Conservation (phyloP, 2,329 filamentous ascomycete genomes). For the Dryadomyces quercus-mongolicae region DNA sequence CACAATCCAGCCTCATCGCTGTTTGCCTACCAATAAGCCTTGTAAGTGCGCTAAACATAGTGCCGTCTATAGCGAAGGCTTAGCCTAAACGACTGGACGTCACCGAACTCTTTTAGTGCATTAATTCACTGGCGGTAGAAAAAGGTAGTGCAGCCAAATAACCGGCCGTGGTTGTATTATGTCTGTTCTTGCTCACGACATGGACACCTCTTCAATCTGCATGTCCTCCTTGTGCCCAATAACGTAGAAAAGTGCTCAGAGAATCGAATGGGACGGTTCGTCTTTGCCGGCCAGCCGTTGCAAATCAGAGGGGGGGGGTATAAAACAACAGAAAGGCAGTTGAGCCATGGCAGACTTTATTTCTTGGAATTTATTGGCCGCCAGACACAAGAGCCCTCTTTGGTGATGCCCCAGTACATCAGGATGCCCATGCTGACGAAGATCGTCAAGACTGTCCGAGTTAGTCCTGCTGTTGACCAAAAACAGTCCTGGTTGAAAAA, state of each 20-base stretch:
- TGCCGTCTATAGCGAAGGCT: no score
- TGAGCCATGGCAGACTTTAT: not conserved
- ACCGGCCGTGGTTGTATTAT: no score
- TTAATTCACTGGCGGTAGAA: no score
- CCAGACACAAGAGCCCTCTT: conserved; percentile 1
- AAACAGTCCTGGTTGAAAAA: not conserved
- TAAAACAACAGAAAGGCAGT: not conserved
- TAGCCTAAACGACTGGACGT: no score
- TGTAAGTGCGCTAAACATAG: no score
- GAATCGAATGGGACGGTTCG: not conserved
- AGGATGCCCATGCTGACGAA: conserved; percentile 5
- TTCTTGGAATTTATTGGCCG: not conserved
- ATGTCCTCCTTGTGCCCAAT: not conserved
- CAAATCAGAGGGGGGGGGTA: conserved; percentile 1
- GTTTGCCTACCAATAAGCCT: no score
- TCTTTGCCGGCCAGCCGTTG: not conserved
- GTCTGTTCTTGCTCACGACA: no score
- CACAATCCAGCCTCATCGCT: no score
- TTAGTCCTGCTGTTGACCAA: not conserved
- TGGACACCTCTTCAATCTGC: no score
- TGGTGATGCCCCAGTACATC: conserved; percentile 5
- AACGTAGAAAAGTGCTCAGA: not conserved
- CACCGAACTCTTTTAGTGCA: no score
- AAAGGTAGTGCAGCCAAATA: no score
- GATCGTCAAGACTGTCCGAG: conserved; percentile 1